Conservation (phyloP, 164 flowering plant species). For the Taxillus chinensis region DNA sequence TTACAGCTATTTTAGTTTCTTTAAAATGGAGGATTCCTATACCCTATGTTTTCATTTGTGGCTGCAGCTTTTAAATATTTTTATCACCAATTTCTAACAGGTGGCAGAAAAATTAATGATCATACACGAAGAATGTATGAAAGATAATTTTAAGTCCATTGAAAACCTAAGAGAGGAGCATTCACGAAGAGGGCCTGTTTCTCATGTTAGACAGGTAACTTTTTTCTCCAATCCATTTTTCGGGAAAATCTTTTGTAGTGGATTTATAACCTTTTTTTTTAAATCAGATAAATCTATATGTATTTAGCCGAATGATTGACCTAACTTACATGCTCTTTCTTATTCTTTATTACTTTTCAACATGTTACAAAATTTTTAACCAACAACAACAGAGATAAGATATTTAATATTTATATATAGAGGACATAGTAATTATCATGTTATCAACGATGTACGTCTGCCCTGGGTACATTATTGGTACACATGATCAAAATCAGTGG, state of each 20-base stretch:
- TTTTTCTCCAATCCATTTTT: background rate
- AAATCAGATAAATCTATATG: no score
- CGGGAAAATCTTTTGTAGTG: background rate
- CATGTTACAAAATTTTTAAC: no score
- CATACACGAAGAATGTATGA: constrained; percentile 11
- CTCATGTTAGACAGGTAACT: background rate
- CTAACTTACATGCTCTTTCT: no score
- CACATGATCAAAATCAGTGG: no score
- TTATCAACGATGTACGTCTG: no score
- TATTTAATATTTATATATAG: no score
- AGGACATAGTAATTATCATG: no score
- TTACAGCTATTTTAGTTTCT: background rate
- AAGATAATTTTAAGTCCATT: constrained; percentile 8
- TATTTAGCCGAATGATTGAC: no score
- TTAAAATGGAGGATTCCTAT: background rate
- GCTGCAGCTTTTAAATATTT: background rate
- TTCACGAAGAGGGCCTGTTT: background rate
- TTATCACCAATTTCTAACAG: background rate
- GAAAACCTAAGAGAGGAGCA: constrained; percentile 2
- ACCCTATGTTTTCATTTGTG: background rate
- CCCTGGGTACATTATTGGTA: no score
- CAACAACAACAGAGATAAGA: no score
- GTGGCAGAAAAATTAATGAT: constrained; percentile 8
- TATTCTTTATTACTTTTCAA: no score
- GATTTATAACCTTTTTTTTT: no score